Evolutionary conservation across 2,329 filamentous ascomycete species (phyloP), one percentile per base, ranked within the genome.

Genomic region (Alternaria sp.): DNA sequence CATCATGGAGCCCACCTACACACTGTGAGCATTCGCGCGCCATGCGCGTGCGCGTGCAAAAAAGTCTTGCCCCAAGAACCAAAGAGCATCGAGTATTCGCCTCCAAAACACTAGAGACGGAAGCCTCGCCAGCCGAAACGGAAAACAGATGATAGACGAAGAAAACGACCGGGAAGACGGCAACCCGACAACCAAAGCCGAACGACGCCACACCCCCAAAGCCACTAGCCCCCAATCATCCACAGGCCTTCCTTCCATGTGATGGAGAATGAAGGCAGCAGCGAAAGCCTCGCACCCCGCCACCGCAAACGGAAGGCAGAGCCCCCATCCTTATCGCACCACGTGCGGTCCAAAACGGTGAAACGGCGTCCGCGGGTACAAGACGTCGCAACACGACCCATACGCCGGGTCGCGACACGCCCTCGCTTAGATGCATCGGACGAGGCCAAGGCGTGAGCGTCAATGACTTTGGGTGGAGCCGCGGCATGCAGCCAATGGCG

Each of bases 241-340:
- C 40, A 61, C 30, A 19, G 36, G 30, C 52, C 51, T 46, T 26
- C 26, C 46, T 15, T 36, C 19, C n/a, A 28, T 45, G 53, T 15
- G 15, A 15, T 40, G 3, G 3, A 15, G n/a, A 54, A 11, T 25
- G 19, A 6, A 25, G 6, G 23, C 28, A 52, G 28, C 28, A 52
- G 36, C 19, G 32, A 10, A 23, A 17, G 36, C 23, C 40, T 61
- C 53, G 59, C 59, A 57, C 21, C 25, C 26, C 40, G 45, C 30
- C 59, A 53, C 55, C 55, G 13, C 54, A 53, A 62, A 62, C 23
- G 54, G 59, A 58, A 44, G 36, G 21, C 45, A 28, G 21, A 57
- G 30, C 28, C 28, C 51, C 36, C 46, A 19, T 49, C 21, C 25
- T n/a, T 28, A 28, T 28, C 47, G 30, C 25, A 43, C 21, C 52